Evolutionary conservation across 1,284 basidiomycete genomes (phyloP).

Genomic region (Ganoderma lingzhi): DNA sequence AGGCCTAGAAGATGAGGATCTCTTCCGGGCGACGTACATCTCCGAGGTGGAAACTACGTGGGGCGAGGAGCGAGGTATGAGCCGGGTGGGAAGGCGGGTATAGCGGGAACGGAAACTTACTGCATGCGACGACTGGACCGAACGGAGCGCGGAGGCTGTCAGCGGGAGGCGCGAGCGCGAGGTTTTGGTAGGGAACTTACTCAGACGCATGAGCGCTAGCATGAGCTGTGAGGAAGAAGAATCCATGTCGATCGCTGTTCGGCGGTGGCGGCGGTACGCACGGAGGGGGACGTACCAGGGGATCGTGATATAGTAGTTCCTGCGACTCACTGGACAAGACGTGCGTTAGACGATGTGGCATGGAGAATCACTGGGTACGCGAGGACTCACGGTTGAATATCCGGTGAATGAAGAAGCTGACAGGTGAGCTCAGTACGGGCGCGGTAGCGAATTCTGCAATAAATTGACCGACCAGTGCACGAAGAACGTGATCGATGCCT

Average conservation of each 20-base stretch:
- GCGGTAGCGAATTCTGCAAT: not conserved
- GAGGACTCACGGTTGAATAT: slow-evolving; percentile 31
- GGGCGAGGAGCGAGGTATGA: not conserved
- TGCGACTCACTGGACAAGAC: slow-evolving; percentile 46
- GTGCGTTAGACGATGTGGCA: not conserved
- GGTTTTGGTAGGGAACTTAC: slow-evolving; percentile 18
- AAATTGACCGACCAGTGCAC: slow-evolving; percentile 31
- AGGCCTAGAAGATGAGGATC: not conserved
- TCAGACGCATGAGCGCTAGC: slow-evolving; percentile 34
- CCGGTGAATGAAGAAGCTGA: slow-evolving; percentile 33
- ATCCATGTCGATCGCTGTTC: not conserved
- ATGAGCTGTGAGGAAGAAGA: slow-evolving; percentile 24
- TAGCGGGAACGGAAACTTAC: slow-evolving; percentile 13
- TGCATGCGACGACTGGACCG: slow-evolving; percentile 26
- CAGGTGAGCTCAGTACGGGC: not conserved
- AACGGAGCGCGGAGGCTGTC: not conserved
- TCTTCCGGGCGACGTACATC: slow-evolving; percentile 39
- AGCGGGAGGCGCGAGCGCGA: not conserved
- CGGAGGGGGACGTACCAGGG: slow-evolving; percentile 45
- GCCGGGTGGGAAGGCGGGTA: not conserved
- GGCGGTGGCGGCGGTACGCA: not conserved
- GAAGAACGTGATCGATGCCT: slow-evolving; percentile 31
- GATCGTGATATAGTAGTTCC: slow-evolving; percentile 45
- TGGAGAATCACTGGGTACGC: not conserved
- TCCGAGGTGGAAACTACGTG: slow-evolving; percentile 43